Evolutionary conservation across 2,329 filamentous ascomycete genomes (phyloP), one percentile per base, ranked within the genome.

Genomic region (Ascocoryne sarcoides): DNA sequence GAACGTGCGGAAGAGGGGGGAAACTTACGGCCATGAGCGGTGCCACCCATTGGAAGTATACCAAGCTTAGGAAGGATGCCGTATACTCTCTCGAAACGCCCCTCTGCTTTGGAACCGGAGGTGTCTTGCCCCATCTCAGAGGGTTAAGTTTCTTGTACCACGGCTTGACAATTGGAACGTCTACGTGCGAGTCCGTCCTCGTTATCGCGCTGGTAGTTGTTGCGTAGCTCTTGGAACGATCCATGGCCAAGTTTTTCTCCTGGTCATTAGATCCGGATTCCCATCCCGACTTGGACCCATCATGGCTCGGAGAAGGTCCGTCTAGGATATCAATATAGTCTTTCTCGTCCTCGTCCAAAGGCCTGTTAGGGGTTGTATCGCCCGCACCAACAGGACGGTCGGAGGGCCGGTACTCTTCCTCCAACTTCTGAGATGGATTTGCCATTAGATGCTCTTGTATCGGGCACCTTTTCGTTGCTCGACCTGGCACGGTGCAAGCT

Each of bases 41-140:
- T 1, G 79, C 78, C 71, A 95, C 90, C 90, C 90, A 96, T 60
- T 87, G 77, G 58, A 95, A 96, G 3, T 82, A 82, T 16, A 94
- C 60, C 42, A 70, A 60, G 63, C 85, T 94, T 48, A 92, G 73
- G 55, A 88, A 81, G 2, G 73, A 66, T 4, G 89, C 89, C 3
- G 66, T 70, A 58, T 86, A 70, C 63, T 95, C 89, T 46, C 73
- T 75, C 4, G 77, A 88, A 0, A 69, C 60, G 5, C 51, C 53
- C 41, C 68, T 67, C 51, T 69, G 67, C 35, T 70, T 62, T 28
- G 79, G 78, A 1, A 81, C 64, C 0, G 71, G 65, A 1, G 76
- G 74, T 2, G 70, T 62, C 23, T 59, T 47, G 4, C 76, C 73
- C 77, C 77, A 82, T 56, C 66, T 66, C 48, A 82, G 53, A 2